Conservation (phyloP, 2,329 filamentous ascomycete genomes). For the Aspergillus sp. region DNA sequence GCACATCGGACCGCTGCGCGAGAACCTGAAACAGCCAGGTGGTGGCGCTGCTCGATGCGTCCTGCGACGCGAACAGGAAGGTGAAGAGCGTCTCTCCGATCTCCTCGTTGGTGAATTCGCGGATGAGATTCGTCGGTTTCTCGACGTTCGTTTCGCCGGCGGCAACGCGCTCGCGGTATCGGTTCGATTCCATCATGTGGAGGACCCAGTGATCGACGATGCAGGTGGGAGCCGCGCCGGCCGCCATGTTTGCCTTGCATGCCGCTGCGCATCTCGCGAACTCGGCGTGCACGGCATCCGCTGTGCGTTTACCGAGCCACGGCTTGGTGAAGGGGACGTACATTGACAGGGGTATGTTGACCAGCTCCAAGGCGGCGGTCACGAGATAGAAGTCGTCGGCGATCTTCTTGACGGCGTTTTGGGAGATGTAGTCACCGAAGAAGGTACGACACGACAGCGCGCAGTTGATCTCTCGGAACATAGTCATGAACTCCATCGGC, state of each 20-base stretch:
- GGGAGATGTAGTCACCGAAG: slow-evolving; percentile 83
- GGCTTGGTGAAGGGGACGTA: slow-evolving; percentile 86
- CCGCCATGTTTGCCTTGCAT: slow-evolving; percentile 78
- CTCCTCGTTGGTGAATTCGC: slow-evolving; percentile 52
- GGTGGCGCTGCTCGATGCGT: slow-evolving; percentile 54
- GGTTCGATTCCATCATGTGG: slow-evolving; percentile 75
- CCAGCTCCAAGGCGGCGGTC: slow-evolving; percentile 83
- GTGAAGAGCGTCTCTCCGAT: slow-evolving; percentile 54
- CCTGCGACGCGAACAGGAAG: slow-evolving; percentile 55
- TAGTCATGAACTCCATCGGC: slow-evolving; percentile 75
- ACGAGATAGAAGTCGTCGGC: slow-evolving; percentile 90
- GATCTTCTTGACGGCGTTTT: slow-evolving; percentile 82
- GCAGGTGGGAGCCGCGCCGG: slow-evolving; percentile 74
- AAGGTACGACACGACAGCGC: slow-evolving; percentile 87
- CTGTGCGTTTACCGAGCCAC: slow-evolving; percentile 86
- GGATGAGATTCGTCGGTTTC: slow-evolving; percentile 50
- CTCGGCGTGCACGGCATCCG: slow-evolving; percentile 78
- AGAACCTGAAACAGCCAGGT: slow-evolving; percentile 55
- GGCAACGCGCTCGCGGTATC: slow-evolving; percentile 69
- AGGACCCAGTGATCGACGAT: slow-evolving; percentile 88
- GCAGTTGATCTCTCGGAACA: slow-evolving; percentile 86
- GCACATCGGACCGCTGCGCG: slow-evolving; percentile 51
- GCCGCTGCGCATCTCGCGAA: slow-evolving; percentile 84
- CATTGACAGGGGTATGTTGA: slow-evolving; percentile 77
- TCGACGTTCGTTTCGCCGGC: slow-evolving; percentile 59